phyloP scores from a whole-genome alignment of 179 eudicot species.

The Gypsophila paniculata region DNA sequence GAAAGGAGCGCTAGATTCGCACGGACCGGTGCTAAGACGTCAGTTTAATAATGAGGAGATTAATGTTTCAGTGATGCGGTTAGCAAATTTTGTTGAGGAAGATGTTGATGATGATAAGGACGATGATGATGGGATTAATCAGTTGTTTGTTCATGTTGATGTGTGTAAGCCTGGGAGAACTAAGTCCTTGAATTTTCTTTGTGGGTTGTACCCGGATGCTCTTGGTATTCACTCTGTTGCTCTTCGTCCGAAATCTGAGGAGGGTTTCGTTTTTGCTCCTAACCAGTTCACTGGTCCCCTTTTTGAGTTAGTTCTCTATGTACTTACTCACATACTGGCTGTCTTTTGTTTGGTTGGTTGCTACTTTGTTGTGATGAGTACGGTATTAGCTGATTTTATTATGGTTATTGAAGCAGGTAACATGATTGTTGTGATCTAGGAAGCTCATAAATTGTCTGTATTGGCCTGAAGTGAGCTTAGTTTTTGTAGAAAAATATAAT shows the following conservation, averaged over 20 bases:
- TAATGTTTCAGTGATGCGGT: conserved; percentile 66
- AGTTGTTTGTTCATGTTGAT: conserved; percentile 78
- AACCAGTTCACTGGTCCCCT: conserved; percentile 57
- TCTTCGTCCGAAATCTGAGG: conserved; percentile 54
- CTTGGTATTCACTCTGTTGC: conserved; percentile 85
- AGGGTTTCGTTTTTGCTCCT: conserved; percentile 40
- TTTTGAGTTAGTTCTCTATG: conserved; percentile 59
- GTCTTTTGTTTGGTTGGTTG: not conserved
- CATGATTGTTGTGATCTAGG: too few species aligned
- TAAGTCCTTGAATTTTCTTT: conserved; percentile 66
- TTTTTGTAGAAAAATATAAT: too few species aligned
- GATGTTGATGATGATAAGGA: conserved; percentile 35
- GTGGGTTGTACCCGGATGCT: conserved; percentile 93
- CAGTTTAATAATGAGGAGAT: conserved; percentile 65
- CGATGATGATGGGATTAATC: conserved; percentile 55
- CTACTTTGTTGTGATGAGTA: not conserved
- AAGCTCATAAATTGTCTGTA: too few species aligned
- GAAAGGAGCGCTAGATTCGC: conserved; percentile 67
- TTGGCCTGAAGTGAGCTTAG: too few species aligned
- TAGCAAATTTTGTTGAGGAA: conserved; percentile 44
- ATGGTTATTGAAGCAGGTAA: too few species aligned
- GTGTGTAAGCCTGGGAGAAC: conserved; percentile 57
- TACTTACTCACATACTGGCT: not conserved
- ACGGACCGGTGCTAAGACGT: conserved; percentile 65
- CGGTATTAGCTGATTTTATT: too few species aligned